phyloP scores from a whole-genome alignment of 2,329 filamentous ascomycete genomes.

The Parastagonospora avenae region DNA sequence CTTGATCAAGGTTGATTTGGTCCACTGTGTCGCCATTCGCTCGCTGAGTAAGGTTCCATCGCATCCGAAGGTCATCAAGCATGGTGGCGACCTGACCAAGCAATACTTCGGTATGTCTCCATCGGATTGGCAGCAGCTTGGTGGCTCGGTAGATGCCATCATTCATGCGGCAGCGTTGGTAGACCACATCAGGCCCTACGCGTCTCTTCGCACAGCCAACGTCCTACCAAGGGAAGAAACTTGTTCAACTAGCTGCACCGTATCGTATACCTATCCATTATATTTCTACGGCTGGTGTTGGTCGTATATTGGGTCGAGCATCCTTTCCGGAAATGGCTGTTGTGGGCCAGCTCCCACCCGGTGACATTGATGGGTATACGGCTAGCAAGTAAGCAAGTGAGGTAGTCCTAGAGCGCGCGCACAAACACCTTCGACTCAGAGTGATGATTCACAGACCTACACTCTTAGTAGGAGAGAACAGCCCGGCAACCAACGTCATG shows the following conservation, averaged over 20 bases:
- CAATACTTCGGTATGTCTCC: conserved; percentile 6
- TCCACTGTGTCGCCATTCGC: conserved; percentile 14
- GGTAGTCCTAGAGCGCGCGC: conserved; percentile 2
- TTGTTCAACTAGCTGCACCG: no score
- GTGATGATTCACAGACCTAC: no score
- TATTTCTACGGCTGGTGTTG: no score
- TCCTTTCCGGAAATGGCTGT: conserved; percentile 2
- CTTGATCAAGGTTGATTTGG: neutral
- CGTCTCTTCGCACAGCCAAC: conserved; percentile 4
- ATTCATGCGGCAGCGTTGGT: conserved; percentile 12
- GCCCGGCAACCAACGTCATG: no score
- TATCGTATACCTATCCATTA: no score
- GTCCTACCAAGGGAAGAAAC: conserved; percentile 4
- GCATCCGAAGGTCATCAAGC: neutral
- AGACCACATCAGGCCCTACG: conserved; percentile 8
- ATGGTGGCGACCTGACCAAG: conserved; percentile 6
- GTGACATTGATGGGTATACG: conserved; percentile 4
- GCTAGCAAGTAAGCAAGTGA: conserved; percentile 7
- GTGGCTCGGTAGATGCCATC: conserved; percentile 7
- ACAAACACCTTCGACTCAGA: neutral
- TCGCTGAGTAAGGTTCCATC: neutral
- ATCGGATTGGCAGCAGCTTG: neutral
- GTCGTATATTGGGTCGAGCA: no score
- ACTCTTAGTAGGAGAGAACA: no score
- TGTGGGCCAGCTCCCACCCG: neutral